Evolutionary conservation across 73 alveolate species (phyloP), one percentile per base, ranked within the genome.

Genomic region (Paramecium primaurelia): DNA sequence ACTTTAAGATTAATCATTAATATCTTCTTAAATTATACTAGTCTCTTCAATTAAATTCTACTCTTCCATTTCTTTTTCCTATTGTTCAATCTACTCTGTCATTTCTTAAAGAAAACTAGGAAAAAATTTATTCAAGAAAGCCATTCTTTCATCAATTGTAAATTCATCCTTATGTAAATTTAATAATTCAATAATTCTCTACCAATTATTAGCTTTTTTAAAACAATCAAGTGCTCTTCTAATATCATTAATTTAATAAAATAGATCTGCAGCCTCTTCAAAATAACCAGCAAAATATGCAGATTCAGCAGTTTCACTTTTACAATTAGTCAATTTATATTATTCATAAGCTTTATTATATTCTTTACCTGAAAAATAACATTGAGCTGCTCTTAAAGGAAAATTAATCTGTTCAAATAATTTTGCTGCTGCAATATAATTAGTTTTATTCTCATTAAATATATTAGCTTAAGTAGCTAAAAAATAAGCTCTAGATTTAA

Each of bases 251-350:
- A 26, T 18, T 8, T 92, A 51, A 26, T 37, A 36, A 73, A 93
- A 93, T 28, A 54, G n/a, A 9, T 93, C 92, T 28, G 87, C 93
- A 8, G 95, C 96, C 38, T 64, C 86, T 2, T 47, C 45, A 80
- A 92, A 93, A 44, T 93, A 92, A 25, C 86, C 91, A 6, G 59
- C 47, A 25, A 25, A 26, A 54, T 86, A 58, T 64, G 84, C 93
- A 45, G 96, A 87, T 80, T 96, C 99, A 18, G 95, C 99, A 8
- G 99, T 98, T 86, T 96, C 96, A 8, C 95, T 88, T 32, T 59
- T 84, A 68, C 80, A 73, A 37, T 84, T 92, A 9, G 58, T 45
- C 2, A 38, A 58, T 36, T 85, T 85, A 77, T 93, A 96, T 59
- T 92, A 34, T 44, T 93, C 58, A 18, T 95, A 97, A 37, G 99